phyloP scores from a whole-genome alignment of 306 rosid genomes.

The Canavalia gladiata region DNA sequence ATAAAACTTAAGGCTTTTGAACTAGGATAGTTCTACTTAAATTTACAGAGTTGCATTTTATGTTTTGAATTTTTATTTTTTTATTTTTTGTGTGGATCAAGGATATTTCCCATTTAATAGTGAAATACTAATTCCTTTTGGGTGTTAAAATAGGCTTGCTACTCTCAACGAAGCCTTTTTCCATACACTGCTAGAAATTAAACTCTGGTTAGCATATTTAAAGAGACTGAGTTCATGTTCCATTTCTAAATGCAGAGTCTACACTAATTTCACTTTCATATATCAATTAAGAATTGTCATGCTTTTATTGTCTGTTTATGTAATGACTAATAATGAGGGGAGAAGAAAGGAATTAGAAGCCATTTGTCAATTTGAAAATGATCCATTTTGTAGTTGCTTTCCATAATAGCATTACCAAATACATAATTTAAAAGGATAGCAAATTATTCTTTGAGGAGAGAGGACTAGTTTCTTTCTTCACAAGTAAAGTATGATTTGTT shows the following conservation, averaged over 20 bases:
- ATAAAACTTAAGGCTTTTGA: not conserved
- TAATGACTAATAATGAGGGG: not conserved
- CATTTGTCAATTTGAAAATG: slow-evolving; percentile 1
- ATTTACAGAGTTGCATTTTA: not conserved
- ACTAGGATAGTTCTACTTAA: not conserved
- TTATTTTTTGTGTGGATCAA: no score
- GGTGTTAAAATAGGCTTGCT: no score
- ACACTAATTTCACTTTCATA: not conserved
- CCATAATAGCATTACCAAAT: not conserved
- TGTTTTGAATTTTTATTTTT: not conserved
- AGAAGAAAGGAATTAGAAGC: not conserved
- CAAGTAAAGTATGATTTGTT: not conserved
- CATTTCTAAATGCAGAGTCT: not conserved
- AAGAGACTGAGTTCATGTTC: no score
- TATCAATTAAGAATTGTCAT: not conserved
- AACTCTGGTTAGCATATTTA: no score
- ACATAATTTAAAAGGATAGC: not conserved
- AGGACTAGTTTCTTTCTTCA: not conserved
- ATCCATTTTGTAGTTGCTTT: not conserved
- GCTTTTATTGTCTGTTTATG: not conserved
- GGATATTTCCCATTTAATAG: no score
- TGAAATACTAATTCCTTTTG: no score
- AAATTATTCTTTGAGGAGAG: slow-evolving; percentile 8
- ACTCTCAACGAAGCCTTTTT: no score
- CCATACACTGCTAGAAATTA: no score